These are phyloP conservation scores for Cenchrus purpureus DNA, from an alignment of 176 grass and related monocot genomes.

Conservation along the genomic window DNA sequence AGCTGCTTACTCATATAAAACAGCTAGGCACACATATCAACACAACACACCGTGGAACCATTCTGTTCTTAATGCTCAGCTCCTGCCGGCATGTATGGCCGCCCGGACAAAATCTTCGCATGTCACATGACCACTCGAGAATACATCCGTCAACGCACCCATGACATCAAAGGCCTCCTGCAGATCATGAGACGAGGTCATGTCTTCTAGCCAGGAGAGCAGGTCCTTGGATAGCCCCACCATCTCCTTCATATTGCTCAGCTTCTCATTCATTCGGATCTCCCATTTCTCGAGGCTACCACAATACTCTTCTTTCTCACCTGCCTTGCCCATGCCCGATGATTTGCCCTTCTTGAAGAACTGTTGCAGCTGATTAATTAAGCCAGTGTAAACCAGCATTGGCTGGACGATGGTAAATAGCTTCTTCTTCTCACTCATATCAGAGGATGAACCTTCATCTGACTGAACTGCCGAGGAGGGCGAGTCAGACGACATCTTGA, in stretches of 20 bases:
- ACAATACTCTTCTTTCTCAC: slow-evolving; percentile 27
- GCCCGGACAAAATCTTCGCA: slow-evolving; percentile 85
- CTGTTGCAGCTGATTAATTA: slow-evolving; percentile 87
- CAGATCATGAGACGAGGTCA: slow-evolving; percentile 73
- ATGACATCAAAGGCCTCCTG: slow-evolving; percentile 94
- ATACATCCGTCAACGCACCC: slow-evolving; percentile 67
- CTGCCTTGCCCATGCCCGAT: slow-evolving; percentile 20
- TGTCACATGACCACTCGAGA: slow-evolving; percentile 56
- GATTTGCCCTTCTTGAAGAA: slow-evolving; percentile 84
- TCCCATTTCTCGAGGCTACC: slow-evolving; percentile 68
- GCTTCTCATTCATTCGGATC: slow-evolving; percentile 83
- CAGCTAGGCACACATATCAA: slow-evolving; percentile 15
- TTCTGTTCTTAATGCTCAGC: slow-evolving; percentile 6
- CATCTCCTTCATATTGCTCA: slow-evolving; percentile 90
- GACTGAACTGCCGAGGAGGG: slow-evolving; percentile 30
- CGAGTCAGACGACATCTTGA: slow-evolving; percentile 47
- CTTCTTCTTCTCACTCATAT: slow-evolving; percentile 56
- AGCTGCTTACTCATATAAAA: slow-evolving; percentile 33
- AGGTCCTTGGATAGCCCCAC: slow-evolving; percentile 72
- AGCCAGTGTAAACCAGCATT: slow-evolving; percentile 89
- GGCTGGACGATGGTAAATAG: slow-evolving; percentile 77
- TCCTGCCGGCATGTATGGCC: slow-evolving; percentile 52
- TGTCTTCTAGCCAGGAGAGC: slow-evolving; percentile 86
- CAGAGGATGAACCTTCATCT: slow-evolving; percentile 69
- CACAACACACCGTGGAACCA: not conserved